Evolutionary conservation across 2,329 filamentous ascomycete genomes (phyloP), one percentile per base, ranked within the genome.

Genomic region (Penicillium hesseltinei): DNA sequence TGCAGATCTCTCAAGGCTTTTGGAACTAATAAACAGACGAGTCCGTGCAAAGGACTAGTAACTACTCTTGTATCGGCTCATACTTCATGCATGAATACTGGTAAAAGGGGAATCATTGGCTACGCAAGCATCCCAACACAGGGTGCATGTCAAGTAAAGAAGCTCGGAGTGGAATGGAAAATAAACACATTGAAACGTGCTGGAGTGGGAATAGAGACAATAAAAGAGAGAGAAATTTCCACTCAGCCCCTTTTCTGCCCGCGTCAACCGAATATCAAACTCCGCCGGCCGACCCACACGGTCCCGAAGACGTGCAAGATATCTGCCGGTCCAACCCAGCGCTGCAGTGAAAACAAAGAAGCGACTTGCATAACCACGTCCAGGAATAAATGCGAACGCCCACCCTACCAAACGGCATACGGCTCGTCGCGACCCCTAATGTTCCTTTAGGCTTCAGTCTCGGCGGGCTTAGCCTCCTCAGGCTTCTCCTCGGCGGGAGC

Each of bases 211-310:
- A 74, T 73, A 73, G 69, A 71, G 68, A 71, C 64, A 69, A 67
- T 71, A 71, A 73, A 73, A 71, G 69, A 73, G 71, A 74, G 70
- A 73, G 71, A 71, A 70, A 50, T 73, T 73, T 73, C 73, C 71
- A 70, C 69, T 73, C 72, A 67, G 68, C 68, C 71, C 69, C 67
- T 72, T 74, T 74, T 70, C 69, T 66, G 66, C 69, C 71, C 71
- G 71, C 63, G 59, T 67, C 64, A 67, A 67, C 72, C 72, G 71
- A 72, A 74, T 72, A 74, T 73, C 72, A 75, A 75, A 76, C 73
- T 76, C 73, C 73, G 69, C 71, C 71, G 71, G 67, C 71, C 71
- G 68, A 71, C 71, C 70, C 68, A 72, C 65, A 69, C 64, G 60
- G 69, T 71, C 66, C 67, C 68, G 66, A 71, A 70, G 61, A 71